Evolutionary conservation across 2,329 filamentous ascomycete species (phyloP).

Genomic region (Penicillium aurantiogriseum): DNA sequence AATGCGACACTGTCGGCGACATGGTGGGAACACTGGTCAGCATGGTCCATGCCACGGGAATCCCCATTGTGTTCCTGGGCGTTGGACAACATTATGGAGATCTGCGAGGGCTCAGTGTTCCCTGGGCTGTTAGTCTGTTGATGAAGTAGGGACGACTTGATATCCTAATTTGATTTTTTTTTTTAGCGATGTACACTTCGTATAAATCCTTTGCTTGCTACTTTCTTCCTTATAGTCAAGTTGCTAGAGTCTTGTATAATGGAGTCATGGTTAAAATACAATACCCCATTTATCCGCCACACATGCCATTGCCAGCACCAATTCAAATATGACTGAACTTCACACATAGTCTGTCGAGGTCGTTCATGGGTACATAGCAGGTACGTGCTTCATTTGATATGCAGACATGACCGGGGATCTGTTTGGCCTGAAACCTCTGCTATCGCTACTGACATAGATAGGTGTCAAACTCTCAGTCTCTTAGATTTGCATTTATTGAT

Average conservation of each 20-base stretch:
- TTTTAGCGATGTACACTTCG: neutral
- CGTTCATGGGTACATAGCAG: too few relatives aligned
- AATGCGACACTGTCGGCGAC: conserved; percentile 98
- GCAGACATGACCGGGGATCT: neutral
- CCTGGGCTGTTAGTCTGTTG: conserved; percentile 60
- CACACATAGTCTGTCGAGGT: too few relatives aligned
- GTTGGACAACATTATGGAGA: conserved; percentile 68
- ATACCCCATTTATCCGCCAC: neutral
- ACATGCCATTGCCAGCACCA: too few relatives aligned
- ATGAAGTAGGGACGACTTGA: conserved; percentile 48
- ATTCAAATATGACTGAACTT: neutral
- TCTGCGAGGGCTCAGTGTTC: conserved; percentile 62
- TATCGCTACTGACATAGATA: neutral
- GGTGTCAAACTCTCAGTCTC: neutral
- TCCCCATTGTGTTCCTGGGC: conserved; percentile 90
- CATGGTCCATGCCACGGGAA: conserved; percentile 95
- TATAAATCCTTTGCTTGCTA: neutral
- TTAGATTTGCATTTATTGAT: too few relatives aligned
- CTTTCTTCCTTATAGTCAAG: neutral
- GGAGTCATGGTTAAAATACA: neutral
- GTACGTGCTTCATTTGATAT: neutral
- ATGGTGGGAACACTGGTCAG: conserved; percentile 96
- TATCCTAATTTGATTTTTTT: neutral
- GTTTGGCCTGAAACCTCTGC: neutral
- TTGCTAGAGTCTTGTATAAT: neutral